Evolutionary conservation across 129 eudicot species (phyloP).

Genomic region (Artemisia tridentata): DNA sequence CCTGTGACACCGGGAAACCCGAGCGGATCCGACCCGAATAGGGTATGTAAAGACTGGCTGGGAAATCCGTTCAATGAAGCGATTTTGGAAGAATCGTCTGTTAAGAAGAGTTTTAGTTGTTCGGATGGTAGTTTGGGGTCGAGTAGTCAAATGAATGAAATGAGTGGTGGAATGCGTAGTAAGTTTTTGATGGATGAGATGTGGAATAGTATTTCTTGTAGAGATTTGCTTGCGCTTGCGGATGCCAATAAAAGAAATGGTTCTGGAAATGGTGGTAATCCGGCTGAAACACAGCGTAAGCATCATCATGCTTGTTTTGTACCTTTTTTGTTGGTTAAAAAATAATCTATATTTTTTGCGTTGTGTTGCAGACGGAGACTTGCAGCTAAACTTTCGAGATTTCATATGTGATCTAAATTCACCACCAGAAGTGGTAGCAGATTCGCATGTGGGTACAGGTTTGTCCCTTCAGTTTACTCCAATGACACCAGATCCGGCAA

Average conservation of each 20-base stretch:
- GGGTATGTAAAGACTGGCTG: constrained; percentile 31
- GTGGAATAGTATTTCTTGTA: constrained; percentile 34
- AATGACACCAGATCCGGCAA: constrained; percentile 51
- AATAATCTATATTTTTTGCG: neutral
- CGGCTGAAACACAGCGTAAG: constrained; percentile 20
- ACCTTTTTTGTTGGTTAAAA: neutral
- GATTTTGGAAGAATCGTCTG: constrained; percentile 18
- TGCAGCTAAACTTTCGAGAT: constrained; percentile 13
- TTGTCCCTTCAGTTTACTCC: constrained; percentile 44
- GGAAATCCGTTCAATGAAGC: constrained; percentile 17
- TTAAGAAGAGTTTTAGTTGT: constrained; percentile 16
- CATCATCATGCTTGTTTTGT: neutral
- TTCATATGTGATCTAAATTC: constrained; percentile 42
- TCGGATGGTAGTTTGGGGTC: constrained; percentile 34
- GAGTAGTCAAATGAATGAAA: constrained; percentile 22
- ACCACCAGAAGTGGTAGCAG: constrained; percentile 28
- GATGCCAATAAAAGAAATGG: constrained; percentile 22
- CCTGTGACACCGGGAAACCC: constrained; percentile 71
- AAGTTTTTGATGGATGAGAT: constrained; percentile 24
- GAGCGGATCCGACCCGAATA: constrained; percentile 9
- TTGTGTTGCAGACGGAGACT: constrained; percentile 34
- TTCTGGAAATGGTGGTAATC: constrained; percentile 4
- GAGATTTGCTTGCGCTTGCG: constrained; percentile 54
- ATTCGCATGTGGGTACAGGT: constrained; percentile 16
- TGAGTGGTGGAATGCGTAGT: constrained; percentile 7